Conservation (phyloP, 768 basidiomycete species). For the Collybia nuda region DNA sequence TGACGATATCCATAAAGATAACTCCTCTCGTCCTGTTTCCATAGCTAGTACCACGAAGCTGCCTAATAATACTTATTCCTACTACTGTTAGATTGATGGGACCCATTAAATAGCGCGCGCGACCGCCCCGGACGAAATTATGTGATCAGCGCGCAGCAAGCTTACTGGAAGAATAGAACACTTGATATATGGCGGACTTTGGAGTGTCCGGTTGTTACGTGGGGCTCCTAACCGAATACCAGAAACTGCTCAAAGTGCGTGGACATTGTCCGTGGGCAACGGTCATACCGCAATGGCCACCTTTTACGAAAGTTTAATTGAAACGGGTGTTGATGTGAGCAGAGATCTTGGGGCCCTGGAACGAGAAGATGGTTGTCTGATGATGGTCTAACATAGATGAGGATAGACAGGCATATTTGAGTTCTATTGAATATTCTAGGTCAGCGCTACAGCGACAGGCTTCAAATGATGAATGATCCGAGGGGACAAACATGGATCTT, state of each 20-base stretch:
- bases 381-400: background rate
- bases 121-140: constrained; percentile 2
- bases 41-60: no score
- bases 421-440: background rate
- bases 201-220: constrained; percentile 3
- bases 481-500: background rate
- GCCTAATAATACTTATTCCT: no score
- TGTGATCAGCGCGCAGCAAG: background rate
- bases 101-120: background rate
- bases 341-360: background rate
- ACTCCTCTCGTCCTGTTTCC: no score
- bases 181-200: constrained; percentile 6
- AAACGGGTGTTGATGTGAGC: background rate
- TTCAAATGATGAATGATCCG: constrained; percentile 1
- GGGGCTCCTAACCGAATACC: background rate
- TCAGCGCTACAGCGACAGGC: no score
- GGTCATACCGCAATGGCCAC: constrained; percentile 4
- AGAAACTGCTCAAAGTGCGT: constrained; percentile 3
- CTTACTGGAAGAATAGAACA: no score
- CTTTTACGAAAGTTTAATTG: background rate
- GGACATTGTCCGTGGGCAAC: constrained; percentile 7
- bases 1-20: constrained; percentile 1
- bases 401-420: background rate
- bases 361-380: background rate
- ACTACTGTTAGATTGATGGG: background rate